Percentiles rank a stretch among this genome's conserved stretches.
phyloP scores from a whole-genome alignment of 2,329 filamentous ascomycete species.

The Penicillium sclerotigenum region DNA sequence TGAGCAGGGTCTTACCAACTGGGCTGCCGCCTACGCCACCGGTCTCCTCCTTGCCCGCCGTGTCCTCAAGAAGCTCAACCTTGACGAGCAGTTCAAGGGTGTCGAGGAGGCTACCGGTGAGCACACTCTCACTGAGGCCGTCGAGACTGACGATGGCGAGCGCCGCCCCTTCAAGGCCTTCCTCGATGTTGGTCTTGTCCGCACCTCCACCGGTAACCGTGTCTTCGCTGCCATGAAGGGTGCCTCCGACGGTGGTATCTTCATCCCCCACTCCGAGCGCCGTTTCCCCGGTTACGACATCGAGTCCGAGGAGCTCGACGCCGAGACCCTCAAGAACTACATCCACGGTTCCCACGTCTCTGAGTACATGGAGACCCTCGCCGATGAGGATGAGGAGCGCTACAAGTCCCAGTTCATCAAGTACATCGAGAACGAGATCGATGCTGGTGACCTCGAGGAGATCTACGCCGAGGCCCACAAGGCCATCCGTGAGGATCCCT shows the following conservation, averaged over 20 bases:
- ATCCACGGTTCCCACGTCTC: constrained; percentile 98
- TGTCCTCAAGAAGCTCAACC: constrained; percentile 91
- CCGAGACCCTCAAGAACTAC: constrained; percentile 97
- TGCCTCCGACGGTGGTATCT: constrained; percentile 95
- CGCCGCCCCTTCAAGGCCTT: constrained; percentile 99
- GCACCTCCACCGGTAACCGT: constrained; percentile 97
- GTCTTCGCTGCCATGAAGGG: constrained; percentile 99
- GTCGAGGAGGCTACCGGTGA: constrained; percentile 97
- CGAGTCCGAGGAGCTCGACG: constrained; percentile 95
- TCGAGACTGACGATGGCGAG: constrained; percentile 77
- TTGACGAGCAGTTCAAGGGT: constrained; percentile 89
- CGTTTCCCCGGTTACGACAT: constrained; percentile 99
- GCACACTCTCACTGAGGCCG: constrained; percentile 91
- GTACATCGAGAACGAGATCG: constrained; percentile 95
- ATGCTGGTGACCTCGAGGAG: constrained; percentile 96
- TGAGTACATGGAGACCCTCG: constrained; percentile 99
- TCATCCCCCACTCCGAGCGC: constrained; percentile 98
- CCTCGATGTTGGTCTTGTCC: constrained; percentile 95
- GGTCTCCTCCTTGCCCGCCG: constrained; percentile 96
- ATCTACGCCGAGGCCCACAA: constrained; percentile 92
- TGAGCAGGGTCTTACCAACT: constrained; percentile 99
- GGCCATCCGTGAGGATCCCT: constrained; percentile 95
- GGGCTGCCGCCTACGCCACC: constrained; percentile 94
- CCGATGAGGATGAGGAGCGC: constrained; percentile 99
- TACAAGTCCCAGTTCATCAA: constrained; percentile 97